Conservation (phyloP, 1,284 basidiomycete genomes). For the Pseudozyma sp. region DNA sequence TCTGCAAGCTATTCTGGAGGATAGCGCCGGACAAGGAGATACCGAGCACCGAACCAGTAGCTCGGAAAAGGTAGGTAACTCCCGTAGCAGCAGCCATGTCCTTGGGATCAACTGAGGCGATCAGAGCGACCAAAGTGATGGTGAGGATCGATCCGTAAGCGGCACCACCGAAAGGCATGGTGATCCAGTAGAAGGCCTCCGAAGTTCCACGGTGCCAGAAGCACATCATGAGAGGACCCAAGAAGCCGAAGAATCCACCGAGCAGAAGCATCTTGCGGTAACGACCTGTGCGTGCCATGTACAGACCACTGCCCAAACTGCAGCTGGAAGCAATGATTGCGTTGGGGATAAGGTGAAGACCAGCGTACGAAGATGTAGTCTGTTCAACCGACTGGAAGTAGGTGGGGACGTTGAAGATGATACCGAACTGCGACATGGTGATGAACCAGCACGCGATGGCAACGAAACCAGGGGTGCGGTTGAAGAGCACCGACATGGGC, state of each 20-base stretch:
- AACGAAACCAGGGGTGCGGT: slow-evolving; percentile 69
- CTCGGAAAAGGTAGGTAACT: slow-evolving; percentile 70
- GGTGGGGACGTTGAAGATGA: slow-evolving; percentile 68
- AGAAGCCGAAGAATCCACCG: slow-evolving; percentile 63
- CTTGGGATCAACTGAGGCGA: slow-evolving; percentile 68
- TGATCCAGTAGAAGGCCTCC: slow-evolving; percentile 67
- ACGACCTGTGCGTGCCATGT: slow-evolving; percentile 69
- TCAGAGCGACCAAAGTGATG: slow-evolving; percentile 69
- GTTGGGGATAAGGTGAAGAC: slow-evolving; percentile 69
- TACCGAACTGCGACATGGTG: slow-evolving; percentile 69
- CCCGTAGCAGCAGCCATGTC: slow-evolving; percentile 69
- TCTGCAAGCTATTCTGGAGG: slow-evolving; percentile 68
- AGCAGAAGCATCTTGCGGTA: slow-evolving; percentile 68
- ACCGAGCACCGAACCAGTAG: slow-evolving; percentile 69
- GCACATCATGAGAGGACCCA: slow-evolving; percentile 69
- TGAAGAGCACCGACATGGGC: slow-evolving; percentile 69
- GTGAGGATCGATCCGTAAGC: slow-evolving; percentile 68
- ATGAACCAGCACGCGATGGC: slow-evolving; percentile 70
- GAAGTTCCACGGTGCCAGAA: slow-evolving; percentile 68
- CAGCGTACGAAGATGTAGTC: slow-evolving; percentile 66
- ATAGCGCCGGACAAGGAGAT: slow-evolving; percentile 69
- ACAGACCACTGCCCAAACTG: slow-evolving; percentile 69
- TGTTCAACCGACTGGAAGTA: slow-evolving; percentile 70
- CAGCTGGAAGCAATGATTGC: slow-evolving; percentile 69
- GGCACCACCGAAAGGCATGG: slow-evolving; percentile 66